Conservation (phyloP, 2,329 filamentous ascomycete genomes). For the Talaromyces sp. region DNA sequence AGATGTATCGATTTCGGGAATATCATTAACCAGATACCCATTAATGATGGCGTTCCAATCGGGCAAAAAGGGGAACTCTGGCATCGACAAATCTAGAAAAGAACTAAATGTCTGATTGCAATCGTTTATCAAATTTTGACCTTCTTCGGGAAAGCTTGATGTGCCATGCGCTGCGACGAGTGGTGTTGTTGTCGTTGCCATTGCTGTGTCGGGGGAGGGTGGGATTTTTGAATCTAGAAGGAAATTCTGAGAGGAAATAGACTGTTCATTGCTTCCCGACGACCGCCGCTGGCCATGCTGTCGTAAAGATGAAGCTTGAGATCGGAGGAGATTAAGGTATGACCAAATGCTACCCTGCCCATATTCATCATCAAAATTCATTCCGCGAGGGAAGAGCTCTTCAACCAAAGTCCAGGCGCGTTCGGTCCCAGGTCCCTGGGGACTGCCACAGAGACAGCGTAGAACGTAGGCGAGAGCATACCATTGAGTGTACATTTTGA, state of each 20-base stretch:
- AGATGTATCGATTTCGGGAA: neutral
- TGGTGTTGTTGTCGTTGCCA: neutral
- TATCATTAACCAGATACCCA: constrained; percentile 10
- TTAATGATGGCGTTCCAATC: constrained; percentile 22
- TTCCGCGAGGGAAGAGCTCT: constrained; percentile 19
- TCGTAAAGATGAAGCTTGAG: constrained; percentile 16
- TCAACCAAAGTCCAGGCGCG: constrained; percentile 20
- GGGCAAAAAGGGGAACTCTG: constrained; percentile 20
- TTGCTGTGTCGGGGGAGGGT: neutral
- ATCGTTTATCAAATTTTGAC: constrained; percentile 4
- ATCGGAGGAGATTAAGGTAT: constrained; percentile 18
- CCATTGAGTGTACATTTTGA: constrained; percentile 23
- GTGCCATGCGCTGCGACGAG: neutral
- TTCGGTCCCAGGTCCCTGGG: constrained; percentile 16
- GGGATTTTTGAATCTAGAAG: neutral
- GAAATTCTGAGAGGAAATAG: neutral
- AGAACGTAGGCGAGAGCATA: constrained; percentile 24
- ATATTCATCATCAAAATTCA: constrained; percentile 17
- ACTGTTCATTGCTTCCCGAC: neutral
- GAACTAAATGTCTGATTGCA: constrained; percentile 16
- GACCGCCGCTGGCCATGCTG: constrained; percentile 2
- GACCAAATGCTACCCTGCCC: constrained; percentile 18
- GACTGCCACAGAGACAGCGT: constrained; percentile 20
- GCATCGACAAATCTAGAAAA: constrained; percentile 19
- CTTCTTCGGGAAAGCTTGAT: neutral